Conservation (phyloP, 2,329 filamentous ascomycete species). For the Aspergillus amoenus region DNA sequence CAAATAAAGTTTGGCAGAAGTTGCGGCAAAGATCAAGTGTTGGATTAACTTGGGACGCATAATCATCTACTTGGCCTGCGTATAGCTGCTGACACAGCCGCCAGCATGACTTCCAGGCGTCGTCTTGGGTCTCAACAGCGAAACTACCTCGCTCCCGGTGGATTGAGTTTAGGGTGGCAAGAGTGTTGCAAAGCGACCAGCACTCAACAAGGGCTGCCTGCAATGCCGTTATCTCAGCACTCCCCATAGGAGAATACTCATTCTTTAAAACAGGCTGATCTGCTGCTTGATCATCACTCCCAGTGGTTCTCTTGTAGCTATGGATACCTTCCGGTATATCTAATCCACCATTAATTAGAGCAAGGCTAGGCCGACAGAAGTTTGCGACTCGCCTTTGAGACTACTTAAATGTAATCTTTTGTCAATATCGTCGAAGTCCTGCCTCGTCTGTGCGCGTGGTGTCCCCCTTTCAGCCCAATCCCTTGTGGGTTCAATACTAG, state of each 20-base stretch:
- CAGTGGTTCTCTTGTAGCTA: conserved; percentile 14
- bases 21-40: conserved; percentile 86
- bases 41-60: conserved; percentile 66
- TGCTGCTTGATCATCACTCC: conserved; percentile 22
- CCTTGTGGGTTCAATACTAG: conserved; percentile 65
- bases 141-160: conserved; percentile 72
- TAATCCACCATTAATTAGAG: conserved; percentile 13
- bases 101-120: conserved; percentile 94
- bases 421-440: conserved; percentile 64
- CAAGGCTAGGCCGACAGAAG: conserved; percentile 11
- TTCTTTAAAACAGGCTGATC: conserved; percentile 26
- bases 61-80: conserved; percentile 71
- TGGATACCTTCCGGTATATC: conserved; percentile 35
- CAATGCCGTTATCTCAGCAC: conserved; percentile 64
- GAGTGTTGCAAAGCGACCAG: conserved; percentile 90
- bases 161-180: conserved; percentile 79
- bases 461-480: conserved; percentile 72
- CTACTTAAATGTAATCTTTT: conserved; percentile 63
- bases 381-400: conserved; percentile 65
- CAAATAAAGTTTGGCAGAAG: conserved; percentile 89
- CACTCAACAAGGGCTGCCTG: conserved; percentile 79
- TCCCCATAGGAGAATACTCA: conserved; percentile 48
- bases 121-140: conserved; percentile 75
- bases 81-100: conserved; percentile 87
- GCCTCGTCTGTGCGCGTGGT: conserved; percentile 77